Evolutionary conservation across 2,329 filamentous ascomycete genomes (phyloP), one percentile per base, ranked within the genome.

Genomic region (Dichotomopilus funicola): DNA sequence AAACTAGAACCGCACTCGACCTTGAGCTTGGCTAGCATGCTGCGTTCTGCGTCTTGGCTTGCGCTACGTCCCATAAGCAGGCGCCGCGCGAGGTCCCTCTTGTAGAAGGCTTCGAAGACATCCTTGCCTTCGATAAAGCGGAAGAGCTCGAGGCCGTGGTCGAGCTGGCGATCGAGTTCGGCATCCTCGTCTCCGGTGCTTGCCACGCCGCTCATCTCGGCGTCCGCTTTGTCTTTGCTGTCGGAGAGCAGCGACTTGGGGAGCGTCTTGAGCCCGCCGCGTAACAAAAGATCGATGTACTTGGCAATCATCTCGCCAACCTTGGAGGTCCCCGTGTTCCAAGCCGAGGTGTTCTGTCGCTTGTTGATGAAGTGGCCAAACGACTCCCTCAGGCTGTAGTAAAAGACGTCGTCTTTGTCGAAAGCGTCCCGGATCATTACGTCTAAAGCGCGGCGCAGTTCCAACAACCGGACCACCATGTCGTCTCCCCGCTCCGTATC

Each of bases 221-320:
- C 80, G 42, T 74, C 74, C 5, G 74, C 73, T 4, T 79, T 74
- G 64, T 85, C 83, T 59, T 80, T 81, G 41, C 71, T 69, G 62
- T 87, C 82, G 0, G 85, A 82, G 1, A 85, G 75, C 7, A 92
- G 75, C 27, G 82, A 80, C 45, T 83, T 79, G 1, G 89, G 89
- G 7, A 95, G 80, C 0, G 87, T 86, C 70, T 95, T 97, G 47
- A 92, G 78, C 1, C 94, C 95, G 49, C 90, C 90, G 54, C 91
- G 85, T 36, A 99, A 79, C 19, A 99, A 77, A 73, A 88, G 79
- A 71, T 99, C 94, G 59, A 99, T 88, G 65, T 97, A 91, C 71
- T 96, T 97, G 35, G 94, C 95, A 63, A 96, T 95, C 91, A 97
- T 96, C 74, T 99, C 94, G 49, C 92, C 94, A 11, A 95, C 90